Evolutionary conservation across 2,329 filamentous ascomycete species (phyloP), one percentile per base, ranked within the genome.

Genomic region (Periconia digitata): DNA sequence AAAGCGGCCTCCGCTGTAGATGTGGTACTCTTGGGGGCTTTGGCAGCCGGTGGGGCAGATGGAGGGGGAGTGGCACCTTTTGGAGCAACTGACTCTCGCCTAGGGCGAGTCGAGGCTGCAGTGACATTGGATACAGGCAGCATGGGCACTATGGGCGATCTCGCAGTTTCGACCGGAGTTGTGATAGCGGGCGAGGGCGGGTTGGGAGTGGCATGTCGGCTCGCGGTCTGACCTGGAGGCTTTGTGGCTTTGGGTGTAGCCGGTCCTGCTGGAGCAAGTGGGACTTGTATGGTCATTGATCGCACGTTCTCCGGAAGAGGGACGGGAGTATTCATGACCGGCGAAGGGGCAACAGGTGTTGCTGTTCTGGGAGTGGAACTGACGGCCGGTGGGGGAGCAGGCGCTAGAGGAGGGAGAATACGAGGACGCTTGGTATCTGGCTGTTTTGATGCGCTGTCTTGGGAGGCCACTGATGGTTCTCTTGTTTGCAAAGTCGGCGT

Each of bases 251-350:
- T 61, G 23, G 65, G 62, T 3, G 67, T 70, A 44, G 60, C 59
- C 20, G 69, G 70, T 10, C 73, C 73, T 32, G 73, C 74, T 35
- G 76, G 75, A 34, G 74, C 75, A 23, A 76, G 70, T 27, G 77
- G 74, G 12, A 77, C 65, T 57, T 59, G 72, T 1, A 67, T 50
- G 16, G 63, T 66, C 36, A 57, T 58, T 46, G 56, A 50, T 36
- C 65, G 59, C 17, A 44, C 54, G 13, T 57, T 32, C 8, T 58
- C 58, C 18, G 58, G 49, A 16, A 51, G 24, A 6, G 60, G 53
- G 0, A 51, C 36, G 13, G 56, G 48, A 8, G 49, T 53, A 4
- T 56, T 51, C 7, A 46, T 35, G 5, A 43, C 47, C 6, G 59
- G 59, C 8, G 62, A 60, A 16, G 43, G 51, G 13, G 44, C 53